These are phyloP conservation scores for Aegilops tauschii DNA, from an alignment of 176 grass and related monocot genomes.

Conservation along the genomic window DNA sequence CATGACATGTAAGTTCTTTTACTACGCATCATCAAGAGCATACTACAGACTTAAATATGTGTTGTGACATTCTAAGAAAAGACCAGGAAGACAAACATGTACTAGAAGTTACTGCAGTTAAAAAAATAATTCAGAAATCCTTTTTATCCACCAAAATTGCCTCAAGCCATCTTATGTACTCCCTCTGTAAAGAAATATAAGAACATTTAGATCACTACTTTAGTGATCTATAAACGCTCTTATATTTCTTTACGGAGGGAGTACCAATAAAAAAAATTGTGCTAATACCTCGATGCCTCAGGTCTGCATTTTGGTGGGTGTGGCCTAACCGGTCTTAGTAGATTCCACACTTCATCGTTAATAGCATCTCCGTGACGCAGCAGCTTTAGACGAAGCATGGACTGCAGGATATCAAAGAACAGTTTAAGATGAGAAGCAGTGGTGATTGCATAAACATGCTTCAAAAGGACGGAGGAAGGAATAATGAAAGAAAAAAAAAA, in stretches of 20 bases:
- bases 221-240: too few species aligned
- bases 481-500: constrained; percentile 4
- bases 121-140: not conserved
- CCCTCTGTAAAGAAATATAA: too few species aligned
- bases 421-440: constrained; percentile 5
- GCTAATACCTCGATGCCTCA: constrained; percentile 57
- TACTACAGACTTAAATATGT: not conserved
- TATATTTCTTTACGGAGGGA: too few species aligned
- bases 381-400: constrained; percentile 78
- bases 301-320: constrained; percentile 39
- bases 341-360: constrained; percentile 43
- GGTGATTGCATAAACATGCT: constrained; percentile 8
- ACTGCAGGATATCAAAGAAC: constrained; percentile 48
- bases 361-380: constrained; percentile 50
- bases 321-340: constrained; percentile 33
- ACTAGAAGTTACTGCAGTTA: not conserved
- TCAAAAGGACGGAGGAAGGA: constrained; percentile 15
- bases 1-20: not conserved
- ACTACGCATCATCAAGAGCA: not conserved
- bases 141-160: not conserved
- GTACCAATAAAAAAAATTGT: not conserved
- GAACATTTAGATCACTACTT: too few species aligned
- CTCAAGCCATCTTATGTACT: not conserved
- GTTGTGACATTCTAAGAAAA: not conserved
- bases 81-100: not conserved